Conservation (phyloP, 1,284 basidiomycete genomes). For the Sutorius eximius region DNA sequence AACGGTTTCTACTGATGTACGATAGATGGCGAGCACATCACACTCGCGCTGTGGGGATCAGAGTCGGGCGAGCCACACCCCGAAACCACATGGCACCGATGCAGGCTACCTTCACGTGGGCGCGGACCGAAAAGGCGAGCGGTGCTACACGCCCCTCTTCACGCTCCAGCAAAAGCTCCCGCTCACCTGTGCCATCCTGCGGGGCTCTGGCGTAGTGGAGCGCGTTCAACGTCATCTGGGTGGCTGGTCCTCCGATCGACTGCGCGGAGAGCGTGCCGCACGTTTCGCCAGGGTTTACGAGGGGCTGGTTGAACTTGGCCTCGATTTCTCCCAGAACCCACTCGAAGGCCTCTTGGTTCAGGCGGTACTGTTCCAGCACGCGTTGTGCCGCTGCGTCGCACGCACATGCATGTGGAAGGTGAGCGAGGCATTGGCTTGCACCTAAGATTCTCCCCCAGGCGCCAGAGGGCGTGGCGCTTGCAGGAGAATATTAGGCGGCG, state of each 20-base stretch:
- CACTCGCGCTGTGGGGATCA: constrained; percentile 1
- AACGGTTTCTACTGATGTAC: no score
- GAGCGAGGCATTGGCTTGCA: constrained; percentile 88
- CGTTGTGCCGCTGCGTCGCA: constrained; percentile 79
- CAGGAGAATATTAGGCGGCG: no score
- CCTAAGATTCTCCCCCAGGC: no score
- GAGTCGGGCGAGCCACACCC: not conserved
- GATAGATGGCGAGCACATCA: not conserved
- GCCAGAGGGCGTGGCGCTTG: no score
- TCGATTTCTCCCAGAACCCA: constrained; percentile 98
- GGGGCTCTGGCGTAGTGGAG: constrained; percentile 87
- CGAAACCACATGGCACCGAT: constrained; percentile 1
- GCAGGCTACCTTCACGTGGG: constrained; percentile 2
- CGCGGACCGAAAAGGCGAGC: not conserved
- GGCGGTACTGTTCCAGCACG: constrained; percentile 83
- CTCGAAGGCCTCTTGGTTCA: constrained; percentile 91
- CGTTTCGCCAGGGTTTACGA: constrained; percentile 97
- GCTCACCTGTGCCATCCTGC: not conserved
- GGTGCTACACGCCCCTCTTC: not conserved
- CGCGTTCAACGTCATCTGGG: constrained; percentile 97
- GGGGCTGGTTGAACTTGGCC: constrained; percentile 88
- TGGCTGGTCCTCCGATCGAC: constrained; percentile 99
- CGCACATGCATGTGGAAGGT: constrained; percentile 93
- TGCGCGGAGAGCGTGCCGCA: constrained; percentile 98
- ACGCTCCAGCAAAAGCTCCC: not conserved